Base-by-base conservation (phyloP, 306 rosid genomes). In the Herpetospermum pedunculosum region DNA sequence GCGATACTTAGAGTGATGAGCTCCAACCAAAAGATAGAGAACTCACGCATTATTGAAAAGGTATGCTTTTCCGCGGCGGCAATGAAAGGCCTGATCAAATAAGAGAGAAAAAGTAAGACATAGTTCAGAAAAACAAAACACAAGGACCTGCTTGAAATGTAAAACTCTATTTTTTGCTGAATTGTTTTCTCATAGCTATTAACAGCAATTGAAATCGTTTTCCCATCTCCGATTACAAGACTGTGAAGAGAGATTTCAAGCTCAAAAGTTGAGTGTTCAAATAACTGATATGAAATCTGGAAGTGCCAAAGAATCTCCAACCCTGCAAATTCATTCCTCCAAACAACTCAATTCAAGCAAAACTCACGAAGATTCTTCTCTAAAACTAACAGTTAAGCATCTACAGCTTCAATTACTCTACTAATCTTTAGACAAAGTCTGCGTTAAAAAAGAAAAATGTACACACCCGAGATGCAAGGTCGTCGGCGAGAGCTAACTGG, bases 401-500 rank as follows among this genome's bases (percentile, higher is more conserved):
- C 15, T 63, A 63, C 0, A 71, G 14, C 43, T 25, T 28, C 62
- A n/a, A 71, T 71, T 46, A 26, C 4, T 71, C 37, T 2, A 6
- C 63, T 28, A 50, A 3, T 1, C 4, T 29, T 6, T 6, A 60
- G 32, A 60, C 43, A 28, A 28, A 11, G 19, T 0, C 44, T 32
- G 26, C 44, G 53, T 0, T 2, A 8, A 48, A 6, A 71, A 14
- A 53, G 15, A 46, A 3, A 16, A 5, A n/a, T 15, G 63, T 82
- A 92, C 96, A 85, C 81, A 92, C 97, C 88, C 84, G 77, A 77
- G 98, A 93, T 77, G 87, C 87, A 68, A 91, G 85, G 78, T 90
- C 95, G 58, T 87, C 87, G 5, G 75, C 87, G 18, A 87, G 92
- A 44, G 96, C 93, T 79, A 92, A 80, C 80, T 84, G 97, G 82